A percentile compares a stretch with the other conserved stretches of the same genome.
Evolutionary conservation across 331 rosid species (phyloP).

Genomic region (Quercus lobata): DNA sequence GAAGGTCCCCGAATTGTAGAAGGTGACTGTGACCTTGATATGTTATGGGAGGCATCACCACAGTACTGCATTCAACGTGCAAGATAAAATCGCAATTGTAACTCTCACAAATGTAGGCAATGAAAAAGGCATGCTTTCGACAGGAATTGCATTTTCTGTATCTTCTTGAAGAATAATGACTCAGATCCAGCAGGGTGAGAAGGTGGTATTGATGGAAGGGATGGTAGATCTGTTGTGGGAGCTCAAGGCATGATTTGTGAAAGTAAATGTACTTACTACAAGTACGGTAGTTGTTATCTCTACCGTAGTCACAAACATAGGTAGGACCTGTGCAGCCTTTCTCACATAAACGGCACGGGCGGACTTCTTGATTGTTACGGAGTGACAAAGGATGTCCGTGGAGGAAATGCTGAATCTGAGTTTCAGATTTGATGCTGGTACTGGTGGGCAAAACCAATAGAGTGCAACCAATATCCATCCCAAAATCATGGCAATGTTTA

Average conservation of each 20-base stretch:
- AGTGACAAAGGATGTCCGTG: constrained; percentile 11
- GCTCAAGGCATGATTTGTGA: constrained; percentile 1
- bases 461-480: background rate
- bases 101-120: background rate
- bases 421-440: background rate
- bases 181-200: background rate
- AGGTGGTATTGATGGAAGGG: background rate
- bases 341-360: background rate
- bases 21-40: background rate
- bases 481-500: background rate
- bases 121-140: no score
- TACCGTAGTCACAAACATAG: background rate
- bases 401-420: background rate
- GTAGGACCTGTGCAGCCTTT: background rate
- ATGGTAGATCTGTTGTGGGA: background rate
- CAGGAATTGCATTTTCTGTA: background rate
- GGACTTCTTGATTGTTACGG: background rate
- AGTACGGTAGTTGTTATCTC: no score
- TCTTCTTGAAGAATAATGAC: no score
- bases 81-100: background rate
- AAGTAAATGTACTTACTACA: background rate
- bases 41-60: background rate
- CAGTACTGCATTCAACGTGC: background rate
- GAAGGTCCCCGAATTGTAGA: background rate
- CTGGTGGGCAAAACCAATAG: background rate